Base-by-base conservation (phyloP, 1,284 basidiomycete genomes). In the Cutaneotrichosporon sp. region DNA sequence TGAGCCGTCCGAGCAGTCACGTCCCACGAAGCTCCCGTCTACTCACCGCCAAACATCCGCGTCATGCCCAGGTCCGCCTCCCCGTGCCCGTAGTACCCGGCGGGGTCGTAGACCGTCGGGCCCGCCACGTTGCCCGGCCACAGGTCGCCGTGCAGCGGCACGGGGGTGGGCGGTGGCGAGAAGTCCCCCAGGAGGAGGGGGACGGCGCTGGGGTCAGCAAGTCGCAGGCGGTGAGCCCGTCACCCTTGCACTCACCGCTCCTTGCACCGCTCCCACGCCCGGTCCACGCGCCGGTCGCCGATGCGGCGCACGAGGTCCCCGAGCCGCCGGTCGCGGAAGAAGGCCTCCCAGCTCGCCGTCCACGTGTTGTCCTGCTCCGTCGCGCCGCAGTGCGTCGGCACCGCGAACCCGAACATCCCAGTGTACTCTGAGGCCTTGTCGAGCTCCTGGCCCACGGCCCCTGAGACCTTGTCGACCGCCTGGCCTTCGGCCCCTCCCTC, bases 61-160 rank as follows among this genome's bases (percentile, higher is more conserved):
- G 87, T 87, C 54, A 94, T 92, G 0, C 90, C 89, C 34, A 94
- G 83, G 68, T 95, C 92, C 14, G 88, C 88, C 80, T 95, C 92
- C 65, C 89, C 89, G 72, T 93, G 91, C 3, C 90, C 91, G 69
- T 87, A 93, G 73, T 88, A 91, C 9, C 87, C 87, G 2, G 90
- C 87, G 2, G 91, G 90, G 71, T 95, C 92, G 71, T 86, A 94
- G 50, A 94, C 87, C 4, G 92, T 82, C 3, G 83, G 86, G 14
- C 67, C 65, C 1, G 90, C 89, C 11, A 70, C 72, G 45, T 79
- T 79, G 8, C 77, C 74, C 2, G 72, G 75, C 91, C 92, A 95
- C 49, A 94, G 82, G 77, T 94, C 92, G 3, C 92, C 92, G 69
- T 95, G 92, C 5, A 92, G 79, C 22, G 93, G 83, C 1, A 89